Percentiles rank a stretch among this genome's conserved stretches.
Conservation (phyloP, 192 early-diverging fungal genomes). For the Diversispora eburnea region DNA sequence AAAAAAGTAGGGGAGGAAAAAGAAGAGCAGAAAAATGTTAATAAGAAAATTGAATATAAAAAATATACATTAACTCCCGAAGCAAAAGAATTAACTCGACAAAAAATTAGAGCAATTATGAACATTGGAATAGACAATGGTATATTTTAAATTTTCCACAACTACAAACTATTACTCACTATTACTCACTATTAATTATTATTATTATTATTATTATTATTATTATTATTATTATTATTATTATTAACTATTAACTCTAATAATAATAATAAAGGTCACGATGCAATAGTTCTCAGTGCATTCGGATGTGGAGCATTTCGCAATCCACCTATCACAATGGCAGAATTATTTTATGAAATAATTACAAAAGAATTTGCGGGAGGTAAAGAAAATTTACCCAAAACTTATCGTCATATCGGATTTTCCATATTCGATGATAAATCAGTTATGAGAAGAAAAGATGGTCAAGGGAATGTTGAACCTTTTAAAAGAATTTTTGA, state of each 20-base stretch:
- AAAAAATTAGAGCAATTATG: slow-evolving; percentile 44
- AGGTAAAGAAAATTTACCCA: slow-evolving; percentile 21
- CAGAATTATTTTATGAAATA: slow-evolving; percentile 42
- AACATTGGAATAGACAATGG: slow-evolving; percentile 46
- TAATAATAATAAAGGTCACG: slow-evolving; percentile 34
- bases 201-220: neutral
- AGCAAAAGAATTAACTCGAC: slow-evolving; percentile 36
- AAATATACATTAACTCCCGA: slow-evolving; percentile 37
- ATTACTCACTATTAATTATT: neutral
- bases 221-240: neutral
- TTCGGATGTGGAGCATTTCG: slow-evolving; percentile 43
- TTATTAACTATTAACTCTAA: neutral
- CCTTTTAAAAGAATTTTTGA: slow-evolving; percentile 18
- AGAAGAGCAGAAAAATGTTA: too few species aligned
- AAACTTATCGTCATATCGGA: slow-evolving; percentile 15
- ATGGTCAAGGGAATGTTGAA: slow-evolving; percentile 13
- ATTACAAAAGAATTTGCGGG: slow-evolving; percentile 40
- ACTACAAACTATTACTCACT: neutral
- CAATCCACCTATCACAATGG: slow-evolving; percentile 39
- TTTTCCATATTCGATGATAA: slow-evolving; percentile 20
- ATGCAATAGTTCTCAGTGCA: slow-evolving; percentile 42
- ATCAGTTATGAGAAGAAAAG: neutral
- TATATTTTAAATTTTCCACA: slow-evolving; percentile 9
- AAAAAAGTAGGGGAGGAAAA: too few species aligned
- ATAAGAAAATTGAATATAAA: slow-evolving; percentile 16